Evolutionary conservation across 2,329 filamentous ascomycete species (phyloP), one percentile per base, ranked within the genome.

Genomic region (Cytospora piceae): DNA sequence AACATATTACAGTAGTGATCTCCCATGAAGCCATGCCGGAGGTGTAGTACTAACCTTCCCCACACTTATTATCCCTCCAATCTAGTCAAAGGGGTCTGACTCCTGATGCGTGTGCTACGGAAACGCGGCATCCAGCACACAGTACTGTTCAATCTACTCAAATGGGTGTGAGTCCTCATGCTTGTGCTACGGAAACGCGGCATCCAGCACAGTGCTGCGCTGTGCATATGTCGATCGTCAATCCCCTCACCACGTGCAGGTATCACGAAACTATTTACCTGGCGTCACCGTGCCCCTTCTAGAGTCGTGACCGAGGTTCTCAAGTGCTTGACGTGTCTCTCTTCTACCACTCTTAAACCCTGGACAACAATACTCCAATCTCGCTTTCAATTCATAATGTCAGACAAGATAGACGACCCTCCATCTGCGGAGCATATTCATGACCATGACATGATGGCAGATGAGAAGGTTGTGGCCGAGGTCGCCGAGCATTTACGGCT

Each of bases 351-450:
- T 37, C 3, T 37, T 29, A 5, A 37, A n/a, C 27, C n/a, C 4
- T 20, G 12, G 17, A 31, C 24, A 27, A 14, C 12, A 20, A 24
- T 22, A 11, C 27, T 22, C n/a, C 29, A 24, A n/a, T 4, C 11
- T 24, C n/a, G 11, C 11, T 27, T 12, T 8, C 24, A 1, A 11
- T 27, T 17, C 37, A 62, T 11, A 29, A 66, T 66, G 64, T 22
- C 34, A 39, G 53, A 64, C 61, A 67, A 67, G 46, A 61, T 67
- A 34, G 65, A 61, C 5, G 57, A 53, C 27, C 29, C 49, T 46
- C 57, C 65, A 14, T 15, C 15, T 52, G 58, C 65, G 31, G 65
- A 67, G 39, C 65, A 67, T 31, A 20, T 66, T 22, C 66, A 65
- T 20, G 65, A 65, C 31, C 53, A 61, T 39, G 58, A 58, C 20